Evolutionary conservation across 371 early-diverging fungal genomes (phyloP).

Genomic region (Apophysomyces elegans): DNA sequence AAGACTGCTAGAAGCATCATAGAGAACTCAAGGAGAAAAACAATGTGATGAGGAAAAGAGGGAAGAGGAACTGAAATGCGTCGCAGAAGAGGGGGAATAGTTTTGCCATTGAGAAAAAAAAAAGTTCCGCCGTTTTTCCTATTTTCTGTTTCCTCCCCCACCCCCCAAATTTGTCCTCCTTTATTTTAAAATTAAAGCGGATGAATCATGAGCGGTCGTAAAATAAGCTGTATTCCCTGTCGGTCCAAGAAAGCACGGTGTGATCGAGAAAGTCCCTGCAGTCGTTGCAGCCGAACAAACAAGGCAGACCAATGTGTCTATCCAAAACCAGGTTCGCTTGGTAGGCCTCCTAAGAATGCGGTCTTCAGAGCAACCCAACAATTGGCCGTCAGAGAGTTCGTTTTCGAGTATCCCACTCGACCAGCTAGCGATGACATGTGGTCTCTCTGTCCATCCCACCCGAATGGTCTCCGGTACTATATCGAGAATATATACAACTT

Average conservation of each 20-base stretch:
- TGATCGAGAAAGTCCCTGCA: conserved; percentile 7
- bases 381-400: conserved; percentile 31
- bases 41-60: not conserved
- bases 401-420: conserved; percentile 27
- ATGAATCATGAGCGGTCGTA: not conserved
- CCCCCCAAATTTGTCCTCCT: too few species aligned
- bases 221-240: conserved; percentile 5
- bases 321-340: conserved; percentile 37
- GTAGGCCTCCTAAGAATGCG: conserved; percentile 47
- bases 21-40: conserved; percentile 6
- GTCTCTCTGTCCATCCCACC: not conserved
- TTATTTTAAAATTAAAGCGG: too few species aligned
- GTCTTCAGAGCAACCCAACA: conserved; percentile 33
- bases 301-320: conserved; percentile 28
- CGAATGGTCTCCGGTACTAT: conserved; percentile 11
- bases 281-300: conserved; percentile 6
- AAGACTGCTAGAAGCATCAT: not conserved
- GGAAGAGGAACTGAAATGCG: too few species aligned
- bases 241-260: conserved; percentile 7
- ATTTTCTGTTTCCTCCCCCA: not conserved
- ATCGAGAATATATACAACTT: conserved; percentile 15
- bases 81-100: too few species aligned
- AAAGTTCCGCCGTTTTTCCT: not conserved
- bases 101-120: not conserved
- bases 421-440: not conserved